Base-by-base conservation (phyloP, 768 basidiomycete genomes). In the Suillus tomentosus region DNA sequence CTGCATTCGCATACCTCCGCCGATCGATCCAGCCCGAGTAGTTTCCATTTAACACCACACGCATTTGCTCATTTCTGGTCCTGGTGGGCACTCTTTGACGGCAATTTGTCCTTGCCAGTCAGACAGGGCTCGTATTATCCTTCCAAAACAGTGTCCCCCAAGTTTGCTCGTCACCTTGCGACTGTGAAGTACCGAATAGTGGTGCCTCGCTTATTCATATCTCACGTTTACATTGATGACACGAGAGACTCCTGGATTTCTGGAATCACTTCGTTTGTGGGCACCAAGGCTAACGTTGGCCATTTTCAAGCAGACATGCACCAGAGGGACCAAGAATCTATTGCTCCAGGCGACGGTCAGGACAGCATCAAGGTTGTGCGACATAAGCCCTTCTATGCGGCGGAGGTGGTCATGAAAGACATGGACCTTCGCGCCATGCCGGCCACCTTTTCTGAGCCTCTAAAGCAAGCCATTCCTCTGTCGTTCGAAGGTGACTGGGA, bases 141-240 rank as follows among this genome's bases (percentile, higher is more conserved):
- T 2, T 79, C 81, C 50, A 86, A 88, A 34, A 82, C 83, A 1
- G 81, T 88, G 14, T 91, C 94, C 0, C 92, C 92, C 14, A 97
- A 97, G 77, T 88, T 98, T 70, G 88, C 93, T 43, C 85, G 89
- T 43, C 92, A 95, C 74, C 78, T 96, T 31, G 95, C 92, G 14
- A 97, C 96, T 3, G 79, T 99, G 74, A 97, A 97, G 76, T 97
- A 97, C 74, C 87, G 91, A 39, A 84, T 96, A 64, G 81, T 85
- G 19, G 79, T 97, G 11, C 84, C 87, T n/a, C 84, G 87, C 39
- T 74, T 99, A 9, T 94, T 87, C 74, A 84, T 98, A 67, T 88
- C 91, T 64, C 96, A 98, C 73, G 87, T 87, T 17, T 97, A 97
- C 74, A 84, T 90, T 13, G 92, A 96, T 70, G 88, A 94, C 62